Evolutionary conservation across 2,329 filamentous ascomycete genomes (phyloP).

Genomic region (Chaetomium globosum): DNA sequence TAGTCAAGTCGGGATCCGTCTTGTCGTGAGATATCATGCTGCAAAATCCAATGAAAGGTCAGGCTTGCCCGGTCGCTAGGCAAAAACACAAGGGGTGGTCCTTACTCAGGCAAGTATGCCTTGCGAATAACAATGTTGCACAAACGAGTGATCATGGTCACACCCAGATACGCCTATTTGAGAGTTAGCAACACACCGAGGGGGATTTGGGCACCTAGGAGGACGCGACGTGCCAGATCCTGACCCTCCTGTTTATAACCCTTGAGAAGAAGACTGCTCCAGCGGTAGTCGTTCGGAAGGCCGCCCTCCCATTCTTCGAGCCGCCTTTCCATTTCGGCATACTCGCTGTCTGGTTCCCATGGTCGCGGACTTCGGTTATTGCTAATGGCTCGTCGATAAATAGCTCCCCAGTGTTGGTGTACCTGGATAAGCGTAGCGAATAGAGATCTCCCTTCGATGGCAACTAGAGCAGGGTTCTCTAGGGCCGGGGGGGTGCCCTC

Average conservation of each 20-base stretch:
- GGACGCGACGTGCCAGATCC: slow-evolving; percentile 49
- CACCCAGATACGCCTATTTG: slow-evolving; percentile 55
- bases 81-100: not conserved
- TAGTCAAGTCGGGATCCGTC: slow-evolving; percentile 43
- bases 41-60: not conserved
- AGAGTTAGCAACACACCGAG: not conserved
- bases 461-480: slow-evolving; percentile 49
- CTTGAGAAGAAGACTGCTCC: slow-evolving; percentile 48
- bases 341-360: slow-evolving; percentile 54
- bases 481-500: slow-evolving; percentile 56
- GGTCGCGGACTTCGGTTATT: slow-evolving; percentile 50
- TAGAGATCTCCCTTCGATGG: slow-evolving; percentile 52
- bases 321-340: slow-evolving; percentile 48
- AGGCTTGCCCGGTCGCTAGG: not conserved
- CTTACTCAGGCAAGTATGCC: slow-evolving; percentile 56
- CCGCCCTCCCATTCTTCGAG: slow-evolving; percentile 53
- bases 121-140: slow-evolving; percentile 60
- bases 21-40: slow-evolving; percentile 51
- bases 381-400: slow-evolving; percentile 53
- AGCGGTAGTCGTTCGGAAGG: slow-evolving; percentile 53
- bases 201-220: not conserved
- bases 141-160: slow-evolving; percentile 58
- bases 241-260: slow-evolving; percentile 52
- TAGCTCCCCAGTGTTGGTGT: slow-evolving; percentile 57
- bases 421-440: slow-evolving; percentile 60